These are phyloP conservation scores for Solanum bulbocastanum DNA, from an alignment of 257 asterid genomes.

Conservation along the genomic window DNA sequence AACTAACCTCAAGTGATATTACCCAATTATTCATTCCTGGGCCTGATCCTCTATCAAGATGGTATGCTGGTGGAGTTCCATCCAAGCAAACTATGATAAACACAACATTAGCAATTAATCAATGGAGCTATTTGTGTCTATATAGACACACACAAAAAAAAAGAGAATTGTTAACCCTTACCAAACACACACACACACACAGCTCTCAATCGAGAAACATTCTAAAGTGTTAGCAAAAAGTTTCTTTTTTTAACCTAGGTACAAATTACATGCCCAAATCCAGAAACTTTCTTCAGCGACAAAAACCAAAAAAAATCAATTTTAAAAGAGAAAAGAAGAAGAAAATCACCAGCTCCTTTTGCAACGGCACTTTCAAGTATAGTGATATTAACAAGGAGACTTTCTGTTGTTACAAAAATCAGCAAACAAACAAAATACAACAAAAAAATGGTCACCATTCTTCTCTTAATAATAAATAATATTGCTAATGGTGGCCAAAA, in stretches of 20 bases:
- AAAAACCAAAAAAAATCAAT: too few relatives aligned
- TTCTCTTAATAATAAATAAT: neutral
- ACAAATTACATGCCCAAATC: neutral
- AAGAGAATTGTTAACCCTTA: neutral
- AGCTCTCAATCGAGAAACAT: neutral
- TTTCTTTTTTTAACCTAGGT: neutral
- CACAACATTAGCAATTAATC: neutral
- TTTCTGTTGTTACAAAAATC: constrained; percentile 13
- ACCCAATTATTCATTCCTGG: neutral
- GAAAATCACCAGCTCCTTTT: constrained; percentile 24
- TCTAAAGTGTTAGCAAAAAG: neutral
- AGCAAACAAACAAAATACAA: constrained; percentile 4
- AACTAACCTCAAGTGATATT: neutral
- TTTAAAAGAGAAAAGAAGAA: neutral
- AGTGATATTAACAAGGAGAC: constrained; percentile 21
- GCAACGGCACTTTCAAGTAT: constrained; percentile 15
- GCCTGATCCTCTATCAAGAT: constrained; percentile 6
- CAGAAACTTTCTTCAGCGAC: neutral
- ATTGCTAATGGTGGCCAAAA: neutral
- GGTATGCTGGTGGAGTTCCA: constrained; percentile 14
- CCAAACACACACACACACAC: neutral
- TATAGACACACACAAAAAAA: neutral
- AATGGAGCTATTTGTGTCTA: neutral
- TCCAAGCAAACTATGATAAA: constrained; percentile 4
- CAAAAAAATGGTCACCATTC: constrained; percentile 9